phyloP scores from a whole-genome alignment of 2,329 filamentous ascomycete genomes.

The Rhinocladiella mackenziei region DNA sequence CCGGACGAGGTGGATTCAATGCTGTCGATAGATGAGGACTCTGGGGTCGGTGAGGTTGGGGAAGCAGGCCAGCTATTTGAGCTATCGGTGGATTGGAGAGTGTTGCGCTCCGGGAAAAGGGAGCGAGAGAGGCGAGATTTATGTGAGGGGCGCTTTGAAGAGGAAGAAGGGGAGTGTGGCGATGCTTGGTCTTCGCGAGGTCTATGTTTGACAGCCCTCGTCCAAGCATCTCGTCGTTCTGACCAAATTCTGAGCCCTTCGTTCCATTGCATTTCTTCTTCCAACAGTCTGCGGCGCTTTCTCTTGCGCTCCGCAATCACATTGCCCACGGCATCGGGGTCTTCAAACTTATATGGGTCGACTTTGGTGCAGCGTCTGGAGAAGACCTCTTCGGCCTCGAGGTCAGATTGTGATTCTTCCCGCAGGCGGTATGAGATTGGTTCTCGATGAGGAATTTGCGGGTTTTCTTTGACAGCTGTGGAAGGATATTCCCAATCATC shows the following conservation, averaged over 20 bases:
- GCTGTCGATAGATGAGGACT: constrained; percentile 15
- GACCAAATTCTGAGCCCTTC: constrained; percentile 75
- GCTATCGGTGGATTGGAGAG: constrained; percentile 6
- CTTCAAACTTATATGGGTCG: constrained; percentile 39
- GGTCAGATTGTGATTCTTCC: constrained; percentile 26
- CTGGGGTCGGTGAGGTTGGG: constrained; percentile 8
- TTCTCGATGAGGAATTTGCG: constrained; percentile 13
- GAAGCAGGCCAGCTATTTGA: constrained; percentile 6
- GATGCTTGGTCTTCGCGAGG: constrained; percentile 5
- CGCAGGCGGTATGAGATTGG: constrained; percentile 24
- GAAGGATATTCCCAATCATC: constrained; percentile 30
- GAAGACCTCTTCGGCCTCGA: constrained; percentile 15
- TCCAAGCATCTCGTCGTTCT: constrained; percentile 77
- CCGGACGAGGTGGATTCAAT: constrained; percentile 2
- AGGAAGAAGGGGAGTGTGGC: background rate
- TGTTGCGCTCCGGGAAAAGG: constrained; percentile 1
- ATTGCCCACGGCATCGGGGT: constrained; percentile 39
- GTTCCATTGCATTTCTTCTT: constrained; percentile 72
- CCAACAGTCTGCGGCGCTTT: constrained; percentile 54
- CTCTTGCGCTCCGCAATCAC: constrained; percentile 50
- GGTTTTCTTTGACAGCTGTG: constrained; percentile 6
- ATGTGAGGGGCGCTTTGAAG: constrained; percentile 4
- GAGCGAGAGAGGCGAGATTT: constrained; percentile 17
- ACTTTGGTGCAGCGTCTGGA: constrained; percentile 8
- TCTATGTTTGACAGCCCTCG: constrained; percentile 57